Conservation (phyloP, 495 filamentous ascomycete species). For the Clavariopsis aquatica region DNA sequence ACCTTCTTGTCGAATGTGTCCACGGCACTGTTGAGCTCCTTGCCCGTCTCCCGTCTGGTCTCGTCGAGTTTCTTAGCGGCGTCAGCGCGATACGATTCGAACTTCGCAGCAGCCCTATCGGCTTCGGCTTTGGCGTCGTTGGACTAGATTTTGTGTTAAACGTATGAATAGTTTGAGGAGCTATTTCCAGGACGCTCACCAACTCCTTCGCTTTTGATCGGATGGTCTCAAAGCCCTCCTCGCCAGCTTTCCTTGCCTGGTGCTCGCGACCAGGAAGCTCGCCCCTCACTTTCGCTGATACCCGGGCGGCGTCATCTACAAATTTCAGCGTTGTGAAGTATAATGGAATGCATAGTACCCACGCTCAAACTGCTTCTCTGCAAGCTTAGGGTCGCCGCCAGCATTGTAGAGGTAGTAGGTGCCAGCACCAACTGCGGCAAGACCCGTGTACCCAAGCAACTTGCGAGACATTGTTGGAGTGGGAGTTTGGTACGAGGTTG, state of each 20-base stretch:
- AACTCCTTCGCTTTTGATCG: constrained; percentile 34
- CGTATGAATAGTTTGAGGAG: not conserved
- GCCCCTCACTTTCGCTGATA: constrained; percentile 64
- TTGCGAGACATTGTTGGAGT: constrained; percentile 34
- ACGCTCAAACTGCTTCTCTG: constrained; percentile 83
- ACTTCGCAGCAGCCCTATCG: constrained; percentile 58
- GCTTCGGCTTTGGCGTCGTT: constrained; percentile 55
- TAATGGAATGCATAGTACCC: constrained; percentile 27
- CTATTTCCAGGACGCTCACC: constrained; percentile 53
- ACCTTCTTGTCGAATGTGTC: constrained; percentile 43
- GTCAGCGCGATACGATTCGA: constrained; percentile 58
- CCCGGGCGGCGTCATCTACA: constrained; percentile 63
- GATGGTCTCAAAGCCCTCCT: constrained; percentile 56
- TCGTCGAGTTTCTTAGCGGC: constrained; percentile 70
- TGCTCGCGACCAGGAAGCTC: constrained; percentile 56
- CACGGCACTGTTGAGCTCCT: constrained; percentile 33
- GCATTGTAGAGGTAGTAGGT: constrained; percentile 93
- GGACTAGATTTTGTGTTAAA: constrained; percentile 50
- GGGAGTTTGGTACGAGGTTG: not conserved
- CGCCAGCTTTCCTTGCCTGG: constrained; percentile 55
- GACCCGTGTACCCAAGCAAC: constrained; percentile 45
- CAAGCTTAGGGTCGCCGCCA: constrained; percentile 77
- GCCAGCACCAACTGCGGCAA: constrained; percentile 63
- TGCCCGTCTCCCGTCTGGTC: constrained; percentile 34
- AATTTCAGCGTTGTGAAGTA: constrained; percentile 30